Base-by-base conservation (phyloP, 73 alveolate genomes). In the Paramecium octaurelia region DNA sequence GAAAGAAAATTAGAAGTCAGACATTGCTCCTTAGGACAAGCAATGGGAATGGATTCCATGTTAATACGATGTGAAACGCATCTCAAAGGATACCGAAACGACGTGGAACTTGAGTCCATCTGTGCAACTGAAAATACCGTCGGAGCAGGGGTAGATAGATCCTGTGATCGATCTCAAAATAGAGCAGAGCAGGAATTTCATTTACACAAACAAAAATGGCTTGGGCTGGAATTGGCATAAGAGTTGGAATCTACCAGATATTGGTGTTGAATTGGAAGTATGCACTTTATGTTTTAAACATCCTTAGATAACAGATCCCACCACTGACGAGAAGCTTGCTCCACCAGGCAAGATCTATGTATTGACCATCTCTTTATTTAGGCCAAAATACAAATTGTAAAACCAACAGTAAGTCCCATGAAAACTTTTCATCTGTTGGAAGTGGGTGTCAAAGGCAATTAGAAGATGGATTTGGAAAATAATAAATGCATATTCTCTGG, bases 221-320 rank as follows among this genome's bases (percentile, higher is more conserved):
- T 58, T 86, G 60, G 54, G 93, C 21, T 94, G 97, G 97, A 58
- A 93, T 27, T 93, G 96, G 96, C 97, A 94, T 92, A 94, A 94
- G 71, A 77, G 94, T 70, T 94, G 97, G 97, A 94, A 94, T 83
- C 92, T 94, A 29, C 97, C 97, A 36, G 94, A 94, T 57, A 94
- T 94, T 69, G 92, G 93, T 8, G 69, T 92, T 18, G 90, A 94
- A 24, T 83, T 94, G 12, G 97, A 94, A 7, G 96, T 93, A 93
- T n/a, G 69, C 60, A 34, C 10, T 36, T 89, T 71, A 69, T 42
- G 24, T 4, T 20, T 9, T 8, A 23, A 38, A 58, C 3, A 21
- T 46, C 38, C 29, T 64, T 68, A 93, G 96, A 77, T 94, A 38
- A 94, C 88, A 46, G 97, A 94, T 54, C 92, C 94, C 24, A 91